Evolutionary conservation across 1,284 basidiomycete species (phyloP), one percentile per base, ranked within the genome.

Genomic region (Ganoderma boninense): DNA sequence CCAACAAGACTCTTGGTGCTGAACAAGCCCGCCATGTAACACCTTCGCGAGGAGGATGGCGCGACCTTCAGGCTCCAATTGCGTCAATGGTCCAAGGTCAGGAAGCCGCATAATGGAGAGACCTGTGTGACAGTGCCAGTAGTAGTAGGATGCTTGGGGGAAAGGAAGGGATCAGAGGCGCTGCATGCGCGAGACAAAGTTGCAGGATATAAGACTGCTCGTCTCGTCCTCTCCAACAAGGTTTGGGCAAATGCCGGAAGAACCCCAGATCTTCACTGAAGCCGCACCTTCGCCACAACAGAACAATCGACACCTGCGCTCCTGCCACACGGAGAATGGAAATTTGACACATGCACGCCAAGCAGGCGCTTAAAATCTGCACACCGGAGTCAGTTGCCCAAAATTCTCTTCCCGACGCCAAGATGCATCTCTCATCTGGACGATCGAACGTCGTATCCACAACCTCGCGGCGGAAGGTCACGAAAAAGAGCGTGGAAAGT

Each of bases 291-390:
- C 43, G 43, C 43, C 43, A 43, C 43, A 13, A 10, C 13, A 29
- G 11, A 18, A 38, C 32, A 59, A 38, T 32, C 38, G n/a, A 32
- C 35, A 38, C 57, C 57, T 40, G 29, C n/a, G 32, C 35, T 29
- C 32, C 16, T 23, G 57, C 57, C 57, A 60, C 29, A 38, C 57
- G 57, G 35, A 40, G 57, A 32, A 52, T 52, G 49, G 49, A 52
- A 52, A 52, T 26, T 52, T 52, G 49, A 52, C 49, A 52, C 49
- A 52, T 52, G 49, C 23, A 23, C 23, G 23, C 49, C 23, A 11
- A 4, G 49, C 10, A 13, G 11, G 49, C 49, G 49, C 23, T 23
- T 52, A 23, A 11, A 26, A 4, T 4, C 49, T 52, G 4, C 23
- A 52, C 13, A 26, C 23, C 23, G n/a, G 23, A 52, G 23, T 52